phyloP scores from a whole-genome alignment of 176 grass and related monocot genomes.

The Avena atlantica region DNA sequence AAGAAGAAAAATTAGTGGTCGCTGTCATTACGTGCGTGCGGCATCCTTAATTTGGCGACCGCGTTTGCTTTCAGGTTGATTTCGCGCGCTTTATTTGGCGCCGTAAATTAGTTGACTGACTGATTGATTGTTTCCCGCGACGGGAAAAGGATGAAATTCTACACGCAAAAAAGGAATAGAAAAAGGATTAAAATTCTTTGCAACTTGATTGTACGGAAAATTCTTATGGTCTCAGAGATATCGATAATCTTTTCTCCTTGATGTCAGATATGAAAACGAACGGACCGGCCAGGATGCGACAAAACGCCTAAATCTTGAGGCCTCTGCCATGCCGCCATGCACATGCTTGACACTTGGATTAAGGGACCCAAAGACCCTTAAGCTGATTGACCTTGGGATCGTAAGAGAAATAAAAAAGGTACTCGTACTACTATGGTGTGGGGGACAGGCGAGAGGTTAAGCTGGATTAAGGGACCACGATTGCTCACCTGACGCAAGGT shows the following conservation, averaged over 20 bases:
- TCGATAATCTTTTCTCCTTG: too few relatives aligned
- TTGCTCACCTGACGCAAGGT: slow-evolving; percentile 14
- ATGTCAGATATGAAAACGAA: too few relatives aligned
- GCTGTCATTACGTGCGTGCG: background rate
- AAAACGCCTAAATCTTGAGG: background rate
- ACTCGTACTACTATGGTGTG: too few relatives aligned
- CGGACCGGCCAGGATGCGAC: background rate
- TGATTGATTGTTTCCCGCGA: background rate
- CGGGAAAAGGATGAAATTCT: too few relatives aligned
- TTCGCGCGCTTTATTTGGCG: background rate
- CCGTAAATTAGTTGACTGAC: background rate
- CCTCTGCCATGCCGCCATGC: background rate
- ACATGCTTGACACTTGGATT: background rate
- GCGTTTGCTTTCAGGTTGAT: background rate
- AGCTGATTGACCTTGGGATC: too few relatives aligned
- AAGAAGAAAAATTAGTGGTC: too few relatives aligned
- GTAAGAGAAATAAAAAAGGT: too few relatives aligned
- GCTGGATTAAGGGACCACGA: slow-evolving; percentile 35
- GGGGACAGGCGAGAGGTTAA: background rate
- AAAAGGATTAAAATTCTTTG: too few relatives aligned
- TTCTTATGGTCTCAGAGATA: too few relatives aligned
- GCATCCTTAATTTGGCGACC: background rate
- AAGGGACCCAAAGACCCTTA: too few relatives aligned
- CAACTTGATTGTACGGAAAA: too few relatives aligned
- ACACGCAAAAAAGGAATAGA: too few relatives aligned